These are phyloP conservation scores for Phytophthora capsici DNA, from an alignment of 352 stramenopile genomes.

Conservation along the genomic window DNA sequence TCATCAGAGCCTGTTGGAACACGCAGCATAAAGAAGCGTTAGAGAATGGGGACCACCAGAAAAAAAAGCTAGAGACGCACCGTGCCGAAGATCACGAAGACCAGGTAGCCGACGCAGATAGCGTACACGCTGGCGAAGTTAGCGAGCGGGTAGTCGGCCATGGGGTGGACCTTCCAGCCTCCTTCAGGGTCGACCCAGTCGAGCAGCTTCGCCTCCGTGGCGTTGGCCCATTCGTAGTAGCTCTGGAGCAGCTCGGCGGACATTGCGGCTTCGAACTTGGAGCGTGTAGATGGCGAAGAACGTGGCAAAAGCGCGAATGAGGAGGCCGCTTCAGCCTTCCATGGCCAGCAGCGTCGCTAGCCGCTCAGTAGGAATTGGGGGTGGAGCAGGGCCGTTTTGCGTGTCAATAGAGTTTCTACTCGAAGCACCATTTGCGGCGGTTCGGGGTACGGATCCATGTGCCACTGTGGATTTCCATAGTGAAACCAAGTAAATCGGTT, in stretches of 20 bases:
- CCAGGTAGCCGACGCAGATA: slow-evolving; percentile 68
- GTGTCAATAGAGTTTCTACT: slow-evolving; percentile 21
- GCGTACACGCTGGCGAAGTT: slow-evolving; percentile 66
- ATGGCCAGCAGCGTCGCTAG: slow-evolving; percentile 2
- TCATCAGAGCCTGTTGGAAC: slow-evolving; percentile 49
- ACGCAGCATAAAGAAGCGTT: not conserved
- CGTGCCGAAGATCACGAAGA: slow-evolving; percentile 75
- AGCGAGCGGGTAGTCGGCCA: slow-evolving; percentile 67
- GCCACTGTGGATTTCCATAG: slow-evolving; percentile 10
- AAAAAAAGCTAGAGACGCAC: slow-evolving; percentile 17
- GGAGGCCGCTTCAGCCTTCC: not conserved
- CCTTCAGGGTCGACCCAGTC: slow-evolving; percentile 62
- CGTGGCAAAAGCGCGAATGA: slow-evolving; percentile 46
- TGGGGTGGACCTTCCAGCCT: slow-evolving; percentile 67
- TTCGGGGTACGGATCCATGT: slow-evolving; percentile 21
- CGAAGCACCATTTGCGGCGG: slow-evolving; percentile 29
- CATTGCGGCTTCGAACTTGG: slow-evolving; percentile 46
- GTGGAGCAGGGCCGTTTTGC: slow-evolving; percentile 23
- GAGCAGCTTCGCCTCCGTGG: slow-evolving; percentile 54
- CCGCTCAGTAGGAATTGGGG: not conserved
- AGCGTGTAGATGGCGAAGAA: not conserved
- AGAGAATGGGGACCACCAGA: not conserved
- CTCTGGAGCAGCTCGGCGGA: slow-evolving; percentile 41
- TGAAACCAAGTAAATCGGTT: slow-evolving; percentile 23
- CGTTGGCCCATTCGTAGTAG: slow-evolving; percentile 67